Evolutionary conservation across 148 eudicot species (phyloP), one percentile per base, ranked within the genome.

Genomic region (Drosera capensis): DNA sequence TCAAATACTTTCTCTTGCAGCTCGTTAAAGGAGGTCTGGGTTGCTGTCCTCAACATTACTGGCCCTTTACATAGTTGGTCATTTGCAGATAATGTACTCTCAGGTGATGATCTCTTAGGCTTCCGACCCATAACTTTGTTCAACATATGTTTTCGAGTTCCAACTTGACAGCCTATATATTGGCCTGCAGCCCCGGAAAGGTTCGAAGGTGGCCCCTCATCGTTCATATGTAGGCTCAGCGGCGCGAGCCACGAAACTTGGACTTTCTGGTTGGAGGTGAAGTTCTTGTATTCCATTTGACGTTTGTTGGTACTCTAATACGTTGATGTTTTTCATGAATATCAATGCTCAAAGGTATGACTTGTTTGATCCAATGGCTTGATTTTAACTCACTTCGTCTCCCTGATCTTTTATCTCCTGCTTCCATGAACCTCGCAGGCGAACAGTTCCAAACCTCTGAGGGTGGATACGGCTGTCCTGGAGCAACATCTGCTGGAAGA

Each of bases 241-340:
- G 95, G 95, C 17, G 64, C 77, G 45, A 68, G 74, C 55, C 51
- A 62, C 39, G 85, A 85, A 52, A 81, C 78, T 48, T 85, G 99
- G 95, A 71, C 63, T 56, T 85, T 90, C 62, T 90, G 99, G 99
- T 56, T 90, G 72, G 94, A 90, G 99, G 95, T 84, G 67, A 56
- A 51, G 37, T 40, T 52, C 30, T 26, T 34, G 14, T 11, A 34
- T 11, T 34, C n/a, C n/a, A n/a, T n/a, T n/a, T n/a, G n/a, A n/a
- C n/a, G n/a, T n/a, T n/a, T n/a, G n/a, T n/a, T n/a, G n/a, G n/a
- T n/a, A n/a, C n/a, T n/a, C n/a, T n/a, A n/a, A n/a, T n/a, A n/a
- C n/a, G n/a, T n/a, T n/a, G n/a, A n/a, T n/a, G n/a, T n/a, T n/a
- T n/a, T n/a, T n/a, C n/a, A n/a, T n/a, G n/a, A n/a, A n/a, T n/a